A percentile compares a stretch with the other conserved stretches of the same genome.
Evolutionary conservation across 345 rosid species (phyloP).

Genomic region (Populus ilicifolia): DNA sequence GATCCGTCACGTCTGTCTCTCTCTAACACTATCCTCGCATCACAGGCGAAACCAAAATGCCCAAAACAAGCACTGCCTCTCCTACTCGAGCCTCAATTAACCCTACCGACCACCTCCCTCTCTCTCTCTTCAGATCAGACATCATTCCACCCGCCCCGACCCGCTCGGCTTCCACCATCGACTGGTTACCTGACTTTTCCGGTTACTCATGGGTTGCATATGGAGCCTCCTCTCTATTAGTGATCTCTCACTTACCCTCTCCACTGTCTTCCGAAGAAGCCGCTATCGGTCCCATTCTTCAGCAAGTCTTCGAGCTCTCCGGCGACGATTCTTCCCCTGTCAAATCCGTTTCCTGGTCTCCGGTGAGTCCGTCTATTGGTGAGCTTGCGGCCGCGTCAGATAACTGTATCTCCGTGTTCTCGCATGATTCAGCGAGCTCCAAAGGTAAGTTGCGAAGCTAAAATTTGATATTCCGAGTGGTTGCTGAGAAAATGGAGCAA

Average conservation of each 20-base stretch:
- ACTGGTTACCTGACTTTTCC: slow-evolving; percentile 77
- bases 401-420: slow-evolving; percentile 45
- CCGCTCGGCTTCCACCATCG: slow-evolving; percentile 57
- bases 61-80: slow-evolving; percentile 27
- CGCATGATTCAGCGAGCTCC: slow-evolving; percentile 39
- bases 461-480: neutral
- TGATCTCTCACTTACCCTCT: slow-evolving; percentile 85
- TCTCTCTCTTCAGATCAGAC: slow-evolving; percentile 57
- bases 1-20: too few species aligned
- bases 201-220: slow-evolving; percentile 95
- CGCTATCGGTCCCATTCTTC: slow-evolving; percentile 58
- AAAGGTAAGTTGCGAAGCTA: slow-evolving; percentile 36
- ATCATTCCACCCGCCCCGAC: slow-evolving; percentile 65
- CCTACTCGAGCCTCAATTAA: slow-evolving; percentile 24
- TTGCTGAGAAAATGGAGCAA: too few species aligned
- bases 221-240: slow-evolving; percentile 83
- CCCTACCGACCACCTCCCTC: slow-evolving; percentile 56
- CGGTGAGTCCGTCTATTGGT: slow-evolving; percentile 62
- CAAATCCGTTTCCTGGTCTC: slow-evolving; percentile 75
- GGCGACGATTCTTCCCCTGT: slow-evolving; percentile 39
- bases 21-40: neutral
- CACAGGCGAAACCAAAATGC: slow-evolving; percentile 30
- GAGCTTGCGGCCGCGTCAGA: slow-evolving; percentile 76
- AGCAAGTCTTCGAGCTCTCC: slow-evolving; percentile 73
- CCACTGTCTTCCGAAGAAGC: slow-evolving; percentile 61